Evolutionary conservation across 2,329 filamentous ascomycete genomes (phyloP), one percentile per base, ranked within the genome.

Genomic region (Catunica adiposa): DNA sequence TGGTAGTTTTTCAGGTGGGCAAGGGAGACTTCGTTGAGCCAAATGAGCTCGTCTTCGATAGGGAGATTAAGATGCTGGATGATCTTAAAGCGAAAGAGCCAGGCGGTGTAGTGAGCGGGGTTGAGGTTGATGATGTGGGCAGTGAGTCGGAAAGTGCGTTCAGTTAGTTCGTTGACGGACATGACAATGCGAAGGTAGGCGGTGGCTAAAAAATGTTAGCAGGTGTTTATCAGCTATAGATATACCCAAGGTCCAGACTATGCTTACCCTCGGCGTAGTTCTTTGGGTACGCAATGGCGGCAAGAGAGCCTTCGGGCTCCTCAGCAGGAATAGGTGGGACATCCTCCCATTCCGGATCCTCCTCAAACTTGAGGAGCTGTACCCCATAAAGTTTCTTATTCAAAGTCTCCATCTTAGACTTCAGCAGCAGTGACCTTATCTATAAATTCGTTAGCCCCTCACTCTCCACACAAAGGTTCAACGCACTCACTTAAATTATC

Each of bases 101-200:
- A 98, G 59, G 97, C 90, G 15, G 92, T 98, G 71, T 98, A 98
- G 72, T 98, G 92, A 0, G 92, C 89, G 15, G 92, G 86, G 68
- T 98, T 98, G 77, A 96, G 82, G 59, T 75, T 74, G 65, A 98
- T 97, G 65, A 98, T 82, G 68, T 90, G 82, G 66, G 89, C 84
- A 3, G 92, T 98, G 60, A 98, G 78, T 31, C 74, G 77, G 46
- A 98, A 76, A 37, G 82, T 85, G 51, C 92, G 79, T 22, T 83
- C 77, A 23, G 85, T 89, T 72, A 84, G 78, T 69, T 98, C 92
- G 66, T 94, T 84, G 51, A 73, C 75, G 14, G 86, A 85, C 90
- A 98, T 98, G 62, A 95, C 79, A 59, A 92, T 89, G 59, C 92
- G 85, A 54, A 98, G 79, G 69, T 97, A 98, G 47, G 86, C 83